Evolutionary conservation across 768 basidiomycete species (phyloP), one percentile per base, ranked within the genome.

Genomic region (Botryobasidium botryosum): DNA sequence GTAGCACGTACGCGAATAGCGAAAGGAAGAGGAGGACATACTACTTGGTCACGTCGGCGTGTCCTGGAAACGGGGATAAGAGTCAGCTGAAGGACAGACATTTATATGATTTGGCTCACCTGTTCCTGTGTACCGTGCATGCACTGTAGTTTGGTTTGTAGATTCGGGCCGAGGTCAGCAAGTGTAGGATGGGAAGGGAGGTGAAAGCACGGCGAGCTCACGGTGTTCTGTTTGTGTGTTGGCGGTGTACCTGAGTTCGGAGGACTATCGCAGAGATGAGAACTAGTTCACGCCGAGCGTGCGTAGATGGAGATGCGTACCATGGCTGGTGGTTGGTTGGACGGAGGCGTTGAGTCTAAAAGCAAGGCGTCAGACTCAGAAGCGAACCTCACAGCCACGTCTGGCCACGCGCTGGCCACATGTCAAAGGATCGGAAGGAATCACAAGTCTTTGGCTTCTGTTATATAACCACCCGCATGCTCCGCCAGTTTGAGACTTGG

Each of bases 41-140:
- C 92, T 80, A 90, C 68, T 97, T 97, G 5, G 87, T 85, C 59
- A 91, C 64, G 61, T 99, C 92, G 28, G 91, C 90, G 63, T 99
- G 91, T 24, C 92, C 90, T 88, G 47, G 25, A 38, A 26, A 20
- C n/a, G n/a, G n/a, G 43, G 31, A 48, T 43, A 17, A 31, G 24
- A 7, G 13, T n/a, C 18, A 37, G 27, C 48, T 47, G 41, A 7
- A 35, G 53, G 10, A 35, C 28, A 24, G 23, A 31, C 24, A 45
- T 23, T 21, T 18, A 42, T 23, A 24, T 18, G 26, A 26, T 12
- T 41, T 26, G 32, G 68, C 77, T 37, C 52, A 86, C 85, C 88
- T 31, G 92, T 99, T 35, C 92, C 92, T 21, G 87, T 88, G 59
- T 94, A 94, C 46, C 91, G 74, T 54, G 91, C 86, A 59, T 96